phyloP scores from a whole-genome alignment of 169 alveolate species.

The Cryptosporidium ryanae region DNA sequence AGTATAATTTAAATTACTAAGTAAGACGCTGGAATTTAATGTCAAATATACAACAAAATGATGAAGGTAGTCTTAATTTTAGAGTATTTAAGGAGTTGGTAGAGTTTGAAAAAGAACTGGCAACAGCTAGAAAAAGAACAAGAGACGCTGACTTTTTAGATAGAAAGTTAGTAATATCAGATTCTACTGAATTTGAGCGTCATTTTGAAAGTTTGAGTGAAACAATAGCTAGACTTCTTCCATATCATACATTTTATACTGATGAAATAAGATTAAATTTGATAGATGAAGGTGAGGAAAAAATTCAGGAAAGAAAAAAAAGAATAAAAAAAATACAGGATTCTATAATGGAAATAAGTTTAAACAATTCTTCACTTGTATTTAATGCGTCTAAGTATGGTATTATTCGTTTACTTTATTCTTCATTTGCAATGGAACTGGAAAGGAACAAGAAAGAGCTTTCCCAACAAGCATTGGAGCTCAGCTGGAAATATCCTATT shows the following conservation, averaged over 20 bases:
- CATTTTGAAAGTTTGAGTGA: conserved; percentile 65
- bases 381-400: conserved; percentile 66
- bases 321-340: conserved; percentile 36
- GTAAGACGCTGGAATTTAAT: neutral
- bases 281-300: conserved; percentile 1
- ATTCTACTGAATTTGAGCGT: conserved; percentile 64
- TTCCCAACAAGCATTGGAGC: conserved; percentile 63
- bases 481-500: conserved; percentile 59
- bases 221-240: conserved; percentile 53
- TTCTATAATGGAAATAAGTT: conserved; percentile 8
- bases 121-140: conserved; percentile 46
- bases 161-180: conserved; percentile 60
- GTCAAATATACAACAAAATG: neutral
- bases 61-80: neutral
- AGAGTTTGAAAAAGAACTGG: conserved; percentile 32
- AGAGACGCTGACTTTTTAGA: conserved; percentile 63
- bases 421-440: conserved; percentile 37
- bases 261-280: conserved; percentile 44
- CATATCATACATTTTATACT: conserved; percentile 59
- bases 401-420: conserved; percentile 19
- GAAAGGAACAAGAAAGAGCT: conserved; percentile 53
- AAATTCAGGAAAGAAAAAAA: conserved; percentile 20
- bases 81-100: conserved; percentile 15
- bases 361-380: conserved; percentile 21
- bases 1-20: too few species aligned